These are phyloP conservation scores for Chaetomium strumarium DNA, from an alignment of 2,329 filamentous ascomycete species.

Conservation along the genomic window DNA sequence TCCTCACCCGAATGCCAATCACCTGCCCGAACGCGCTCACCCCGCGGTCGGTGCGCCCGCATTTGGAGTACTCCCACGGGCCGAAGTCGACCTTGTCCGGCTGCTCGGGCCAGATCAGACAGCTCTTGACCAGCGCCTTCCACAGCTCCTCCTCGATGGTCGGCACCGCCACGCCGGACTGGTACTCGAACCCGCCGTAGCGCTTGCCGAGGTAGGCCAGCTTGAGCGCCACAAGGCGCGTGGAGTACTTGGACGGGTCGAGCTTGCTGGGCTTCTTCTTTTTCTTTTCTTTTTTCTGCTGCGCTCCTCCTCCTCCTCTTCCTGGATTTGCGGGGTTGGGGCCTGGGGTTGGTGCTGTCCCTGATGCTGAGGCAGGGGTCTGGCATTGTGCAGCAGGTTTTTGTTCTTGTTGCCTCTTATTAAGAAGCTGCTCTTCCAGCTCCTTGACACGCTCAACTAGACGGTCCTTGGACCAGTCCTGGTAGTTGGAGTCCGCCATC, in stretches of 20 bases:
- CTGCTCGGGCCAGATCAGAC: conserved; percentile 69
- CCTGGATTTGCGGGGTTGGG: not conserved
- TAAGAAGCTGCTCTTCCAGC: conserved; percentile 63
- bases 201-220: conserved; percentile 86
- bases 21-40: conserved; percentile 98
- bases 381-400: not conserved
- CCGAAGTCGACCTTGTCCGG: conserved; percentile 67
- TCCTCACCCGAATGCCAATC: conserved; percentile 74
- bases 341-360: not conserved
- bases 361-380: not conserved
- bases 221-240: conserved; percentile 82
- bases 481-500: conserved; percentile 40
- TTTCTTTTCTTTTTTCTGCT: conserved; percentile 26
- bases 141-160: conserved; percentile 92
- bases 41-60: conserved; percentile 84
- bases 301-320: not conserved
- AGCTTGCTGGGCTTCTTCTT: conserved; percentile 51
- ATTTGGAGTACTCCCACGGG: conserved; percentile 88
- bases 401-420: conserved; percentile 27
- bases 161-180: conserved; percentile 63
- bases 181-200: conserved; percentile 92
- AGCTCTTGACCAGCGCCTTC: conserved; percentile 78
- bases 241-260: conserved; percentile 75
- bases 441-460: conserved; percentile 62
- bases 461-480: conserved; percentile 60